phyloP scores from a whole-genome alignment of 495 filamentous ascomycete genomes.

The Glutinoglossum americanum region DNA sequence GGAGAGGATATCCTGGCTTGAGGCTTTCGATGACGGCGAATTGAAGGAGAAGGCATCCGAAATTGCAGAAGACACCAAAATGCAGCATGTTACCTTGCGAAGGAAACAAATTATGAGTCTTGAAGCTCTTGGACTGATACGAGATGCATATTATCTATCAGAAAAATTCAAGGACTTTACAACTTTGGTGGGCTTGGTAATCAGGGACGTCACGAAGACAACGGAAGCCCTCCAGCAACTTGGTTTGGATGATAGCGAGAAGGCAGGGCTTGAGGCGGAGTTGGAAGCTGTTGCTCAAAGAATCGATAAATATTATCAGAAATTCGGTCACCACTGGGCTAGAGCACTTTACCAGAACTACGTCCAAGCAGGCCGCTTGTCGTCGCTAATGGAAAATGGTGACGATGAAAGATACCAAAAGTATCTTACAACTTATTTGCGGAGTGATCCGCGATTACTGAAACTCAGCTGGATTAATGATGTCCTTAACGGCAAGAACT shows the following conservation, averaged over 20 bases:
- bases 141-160: constrained; percentile 26
- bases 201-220: constrained; percentile 15
- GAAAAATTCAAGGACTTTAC: constrained; percentile 50
- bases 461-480: constrained; percentile 93
- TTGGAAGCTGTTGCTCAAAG: constrained; percentile 17
- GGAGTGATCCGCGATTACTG: constrained; percentile 40
- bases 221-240: constrained; percentile 13
- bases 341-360: constrained; percentile 57
- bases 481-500: constrained; percentile 48
- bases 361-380: constrained; percentile 40
- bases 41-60: neutral
- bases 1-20: neutral
- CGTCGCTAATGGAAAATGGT: constrained; percentile 33
- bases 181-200: constrained; percentile 35
- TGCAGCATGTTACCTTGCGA: neutral
- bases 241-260: constrained; percentile 11
- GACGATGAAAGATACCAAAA: constrained; percentile 37
- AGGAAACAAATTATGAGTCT: neutral
- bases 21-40: neutral
- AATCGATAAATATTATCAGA: constrained; percentile 41
- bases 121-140: neutral
- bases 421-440: constrained; percentile 54
- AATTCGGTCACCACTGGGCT: constrained; percentile 58
- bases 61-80: neutral
- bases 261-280: constrained; percentile 1